Evolutionary conservation across 768 basidiomycete species (phyloP).

Genomic region (Psilocybe cubensis): DNA sequence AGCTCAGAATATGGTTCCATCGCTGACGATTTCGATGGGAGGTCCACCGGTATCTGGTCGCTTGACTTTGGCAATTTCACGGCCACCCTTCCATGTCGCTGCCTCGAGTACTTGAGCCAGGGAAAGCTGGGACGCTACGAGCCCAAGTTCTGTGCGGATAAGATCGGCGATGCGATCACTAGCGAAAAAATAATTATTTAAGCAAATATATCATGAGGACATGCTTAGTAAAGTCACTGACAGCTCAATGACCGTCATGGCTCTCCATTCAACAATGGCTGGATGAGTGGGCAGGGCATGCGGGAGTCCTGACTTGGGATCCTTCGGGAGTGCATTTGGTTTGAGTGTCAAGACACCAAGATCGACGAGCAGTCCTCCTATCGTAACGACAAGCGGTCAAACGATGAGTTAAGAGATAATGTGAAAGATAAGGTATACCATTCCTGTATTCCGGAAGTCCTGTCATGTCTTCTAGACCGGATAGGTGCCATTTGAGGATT

Average conservation of each 20-base stretch:
- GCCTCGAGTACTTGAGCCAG: conserved; percentile 91
- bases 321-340: conserved; percentile 53
- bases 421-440: conserved; percentile 47
- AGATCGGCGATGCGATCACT: conserved; percentile 82
- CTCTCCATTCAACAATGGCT: conserved; percentile 95
- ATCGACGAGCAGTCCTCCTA: conserved; percentile 89
- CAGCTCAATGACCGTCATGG: conserved; percentile 93
- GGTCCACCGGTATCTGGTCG: conserved; percentile 79
- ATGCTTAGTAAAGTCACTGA: conserved; percentile 53
- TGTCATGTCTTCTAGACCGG: conserved; percentile 83
- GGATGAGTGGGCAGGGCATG: conserved; percentile 78
- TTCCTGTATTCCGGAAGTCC: conserved; percentile 96
- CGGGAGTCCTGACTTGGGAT: conserved; percentile 56
- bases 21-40: conserved; percentile 84
- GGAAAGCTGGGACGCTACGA: conserved; percentile 57
- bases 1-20: conserved; percentile 76
- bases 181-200: conserved; percentile 5
- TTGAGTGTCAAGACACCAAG: conserved; percentile 78
- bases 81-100: conserved; percentile 96
- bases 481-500: conserved; percentile 79
- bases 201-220: conserved; percentile 16
- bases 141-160: conserved; percentile 62
- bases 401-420: neutral
- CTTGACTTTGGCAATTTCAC: conserved; percentile 85
- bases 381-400: neutral